phyloP scores from a whole-genome alignment of 2,329 filamentous ascomycete species.

The Ophiostoma quercus region DNA sequence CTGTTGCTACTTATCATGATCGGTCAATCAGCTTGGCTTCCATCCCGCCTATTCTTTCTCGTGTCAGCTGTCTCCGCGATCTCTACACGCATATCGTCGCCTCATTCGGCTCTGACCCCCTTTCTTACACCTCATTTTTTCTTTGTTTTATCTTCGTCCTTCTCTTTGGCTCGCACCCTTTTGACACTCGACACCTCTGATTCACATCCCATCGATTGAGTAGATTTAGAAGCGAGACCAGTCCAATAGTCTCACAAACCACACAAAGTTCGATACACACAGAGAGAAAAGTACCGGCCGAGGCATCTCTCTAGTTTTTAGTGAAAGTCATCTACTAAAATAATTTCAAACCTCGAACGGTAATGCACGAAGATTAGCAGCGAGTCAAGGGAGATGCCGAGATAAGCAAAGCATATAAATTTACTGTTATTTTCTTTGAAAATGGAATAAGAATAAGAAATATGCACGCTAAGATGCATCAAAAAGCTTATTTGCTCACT shows the following conservation, averaged over 20 bases:
- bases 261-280: not conserved
- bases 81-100: too few species aligned
- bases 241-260: not conserved
- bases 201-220: not conserved
- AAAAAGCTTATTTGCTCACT: slow-evolving; percentile 10
- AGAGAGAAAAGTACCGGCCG: not conserved
- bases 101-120: too few species aligned
- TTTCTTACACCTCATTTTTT: not conserved
- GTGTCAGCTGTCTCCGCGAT: not conserved
- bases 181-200: not conserved
- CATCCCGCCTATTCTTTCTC: not conserved
- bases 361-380: not conserved
- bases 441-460: slow-evolving; percentile 4
- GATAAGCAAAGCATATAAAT: not conserved
- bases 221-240: not conserved
- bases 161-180: not conserved
- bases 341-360: not conserved
- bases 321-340: not conserved
- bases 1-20: not conserved
- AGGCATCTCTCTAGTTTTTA: not conserved
- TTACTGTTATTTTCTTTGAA: not conserved
- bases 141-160: not conserved
- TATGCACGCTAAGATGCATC: slow-evolving; percentile 8
- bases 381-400: not conserved
- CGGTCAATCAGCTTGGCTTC: not conserved